Evolutionary conservation across 176 grass and related monocot species (phyloP).

Genomic region (Chloris gayana): DNA sequence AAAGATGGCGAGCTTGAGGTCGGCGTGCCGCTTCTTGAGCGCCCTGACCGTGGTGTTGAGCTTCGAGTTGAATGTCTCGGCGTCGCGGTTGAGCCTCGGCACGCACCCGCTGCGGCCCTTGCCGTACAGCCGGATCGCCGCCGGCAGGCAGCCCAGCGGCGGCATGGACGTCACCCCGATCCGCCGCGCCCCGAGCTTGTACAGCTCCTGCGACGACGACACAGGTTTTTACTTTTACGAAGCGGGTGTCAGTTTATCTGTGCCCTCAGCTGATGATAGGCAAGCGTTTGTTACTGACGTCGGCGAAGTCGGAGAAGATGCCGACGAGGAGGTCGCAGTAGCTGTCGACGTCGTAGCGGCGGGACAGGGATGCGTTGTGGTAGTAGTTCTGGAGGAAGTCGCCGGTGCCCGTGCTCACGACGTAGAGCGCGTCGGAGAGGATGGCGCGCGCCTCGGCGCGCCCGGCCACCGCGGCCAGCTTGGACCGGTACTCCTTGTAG

Average conservation of each 20-base stretch:
- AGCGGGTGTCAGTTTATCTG: neutral
- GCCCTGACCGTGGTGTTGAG: conserved; percentile 47
- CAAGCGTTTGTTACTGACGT: conserved; percentile 30
- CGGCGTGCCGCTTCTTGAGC: conserved; percentile 33
- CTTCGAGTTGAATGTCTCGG: conserved; percentile 71
- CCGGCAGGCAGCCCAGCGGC: conserved; percentile 81
- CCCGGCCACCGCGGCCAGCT: conserved; percentile 60
- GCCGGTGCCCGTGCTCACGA: conserved; percentile 66
- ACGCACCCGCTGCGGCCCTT: conserved; percentile 47
- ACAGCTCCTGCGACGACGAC: conserved; percentile 34
- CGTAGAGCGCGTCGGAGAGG: conserved; percentile 63
- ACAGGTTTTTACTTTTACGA: no score
- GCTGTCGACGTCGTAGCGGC: conserved; percentile 46
- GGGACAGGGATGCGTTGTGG: conserved; percentile 60
- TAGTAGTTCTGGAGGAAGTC: conserved; percentile 97
- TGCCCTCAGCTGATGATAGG: no score
- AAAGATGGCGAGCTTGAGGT: conserved; percentile 60
- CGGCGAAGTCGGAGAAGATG: conserved; percentile 54
- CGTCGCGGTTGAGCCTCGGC: conserved; percentile 58
- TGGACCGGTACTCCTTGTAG: conserved; percentile 77
- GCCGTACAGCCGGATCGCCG: conserved; percentile 60
- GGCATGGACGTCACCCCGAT: conserved; percentile 73
- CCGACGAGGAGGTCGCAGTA: conserved; percentile 60
- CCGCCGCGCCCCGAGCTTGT: conserved; percentile 61
- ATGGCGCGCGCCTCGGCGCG: conserved; percentile 41